A percentile compares a stretch with the other conserved stretches of the same genome.
Conservation (phyloP, 345 rosid species). For the Eucalyptus sp. region DNA sequence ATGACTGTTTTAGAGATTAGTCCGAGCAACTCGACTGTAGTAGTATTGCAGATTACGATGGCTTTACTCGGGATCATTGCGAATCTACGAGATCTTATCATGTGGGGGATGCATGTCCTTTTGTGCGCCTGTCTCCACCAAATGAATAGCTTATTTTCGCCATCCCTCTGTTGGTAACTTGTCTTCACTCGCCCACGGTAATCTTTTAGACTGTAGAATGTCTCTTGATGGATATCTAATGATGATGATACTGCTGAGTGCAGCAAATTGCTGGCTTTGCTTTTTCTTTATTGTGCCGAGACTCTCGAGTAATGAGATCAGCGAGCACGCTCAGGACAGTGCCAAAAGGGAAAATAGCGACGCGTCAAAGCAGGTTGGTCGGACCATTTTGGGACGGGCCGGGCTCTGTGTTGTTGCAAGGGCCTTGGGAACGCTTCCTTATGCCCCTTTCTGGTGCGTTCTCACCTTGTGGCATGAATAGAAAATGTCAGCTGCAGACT, state of each 20-base stretch:
- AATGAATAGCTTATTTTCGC: background rate
- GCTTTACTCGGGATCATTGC: background rate
- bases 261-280: background rate
- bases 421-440: background rate
- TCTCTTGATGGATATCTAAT: background rate
- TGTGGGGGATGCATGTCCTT: background rate
- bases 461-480: background rate
- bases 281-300: background rate
- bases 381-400: background rate
- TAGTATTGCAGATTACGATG: background rate
- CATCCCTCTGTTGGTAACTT: background rate
- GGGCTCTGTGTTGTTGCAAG: background rate
- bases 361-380: background rate
- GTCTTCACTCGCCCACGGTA: background rate
- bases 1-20: background rate
- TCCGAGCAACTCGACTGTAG: background rate
- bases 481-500: background rate
- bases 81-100: background rate
- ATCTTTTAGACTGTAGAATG: background rate
- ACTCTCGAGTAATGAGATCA: background rate
- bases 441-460: background rate
- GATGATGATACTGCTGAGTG: background rate
- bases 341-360: background rate
- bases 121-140: background rate
- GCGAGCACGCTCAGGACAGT: background rate